Base-by-base conservation (phyloP, 139 green algal genomes). In the Haematococcus sp. region DNA sequence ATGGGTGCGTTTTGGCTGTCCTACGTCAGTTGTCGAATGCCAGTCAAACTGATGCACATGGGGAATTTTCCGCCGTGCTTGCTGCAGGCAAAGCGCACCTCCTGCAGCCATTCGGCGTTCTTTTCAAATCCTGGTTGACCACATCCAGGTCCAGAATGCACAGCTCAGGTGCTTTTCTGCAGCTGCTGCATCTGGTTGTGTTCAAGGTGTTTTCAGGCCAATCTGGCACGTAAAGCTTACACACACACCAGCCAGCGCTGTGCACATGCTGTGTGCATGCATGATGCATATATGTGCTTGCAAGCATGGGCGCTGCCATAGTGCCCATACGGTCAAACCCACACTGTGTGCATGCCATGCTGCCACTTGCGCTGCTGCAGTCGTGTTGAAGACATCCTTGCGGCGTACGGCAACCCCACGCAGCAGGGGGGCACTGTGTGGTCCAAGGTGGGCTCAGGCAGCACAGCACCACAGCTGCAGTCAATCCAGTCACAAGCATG, bases 61-160 rank as follows among this genome's bases (percentile, higher is more conserved):
- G 17, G 11, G 58, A 9, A 65, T 11, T 22, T 16, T 28, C 23
- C 11, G 7, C 19, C 4, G 20, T 13, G 15, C 52, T 5, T 9
- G 19, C 19, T 64, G 66, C 77, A 83, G 77, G 72, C 66, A 79
- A 25, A 74, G 68, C 31, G 77, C 73, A 4, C 77, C 77, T n/a
- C 58, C 58, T 33, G 67, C 72, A 9, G 68, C 72, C 5, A 68
- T 84, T 7, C 51, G 78, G 15, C 51, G 73, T 0, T 59, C 68
- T 54, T 59, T 84, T 3, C 78, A 84, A 23, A 84, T 84, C 1
- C 68, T 84, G 23, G 73, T 80, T 11, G 78, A 84, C 68, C 78
- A 84, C 46, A 70, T 84, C 0, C 74, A 74, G 22, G 69, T 79
- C 11, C 78, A 84, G 32, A 63, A 23, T 4, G 68, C 77, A 31